phyloP scores from a whole-genome alignment of 1,284 basidiomycete genomes.

The Rhodotorula sp. region DNA sequence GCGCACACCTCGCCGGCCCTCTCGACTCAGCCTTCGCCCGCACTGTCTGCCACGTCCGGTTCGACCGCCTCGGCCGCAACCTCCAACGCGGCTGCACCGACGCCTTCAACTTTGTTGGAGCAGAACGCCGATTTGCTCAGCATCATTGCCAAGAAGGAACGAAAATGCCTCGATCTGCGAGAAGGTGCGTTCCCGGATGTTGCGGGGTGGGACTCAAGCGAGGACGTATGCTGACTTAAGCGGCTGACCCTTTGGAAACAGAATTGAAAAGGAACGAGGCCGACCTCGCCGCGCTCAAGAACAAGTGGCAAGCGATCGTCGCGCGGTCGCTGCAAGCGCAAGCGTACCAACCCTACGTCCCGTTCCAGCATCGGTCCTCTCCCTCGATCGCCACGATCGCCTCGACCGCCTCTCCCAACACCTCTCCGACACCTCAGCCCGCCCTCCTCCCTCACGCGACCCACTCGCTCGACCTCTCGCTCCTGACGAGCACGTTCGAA shows the following conservation, averaged over 20 bases:
- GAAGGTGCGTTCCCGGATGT: conserved; percentile 42
- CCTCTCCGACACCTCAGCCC: conserved; percentile 14
- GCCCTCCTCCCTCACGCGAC: not conserved
- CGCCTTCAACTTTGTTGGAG: conserved; percentile 35
- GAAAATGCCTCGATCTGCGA: conserved; percentile 48
- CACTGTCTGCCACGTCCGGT: not conserved
- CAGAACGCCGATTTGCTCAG: conserved; percentile 44
- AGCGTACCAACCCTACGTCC: conserved; percentile 1
- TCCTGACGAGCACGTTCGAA: conserved; percentile 34
- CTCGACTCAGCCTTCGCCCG: not conserved
- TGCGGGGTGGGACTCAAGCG: not conserved
- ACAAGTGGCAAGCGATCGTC: conserved; percentile 44
- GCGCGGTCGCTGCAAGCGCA: conserved; percentile 30
- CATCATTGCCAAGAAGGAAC: conserved; percentile 49
- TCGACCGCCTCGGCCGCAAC: not conserved
- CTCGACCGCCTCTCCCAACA: conserved; percentile 19
- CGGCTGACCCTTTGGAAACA: conserved; percentile 1
- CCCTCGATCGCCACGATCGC: conserved; percentile 15
- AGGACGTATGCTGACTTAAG: not conserved
- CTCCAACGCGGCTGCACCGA: conserved; percentile 4
- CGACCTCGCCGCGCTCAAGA: conserved; percentile 40
- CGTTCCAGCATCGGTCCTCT: not conserved
- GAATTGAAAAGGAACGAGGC: conserved; percentile 44
- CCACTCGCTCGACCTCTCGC: conserved; percentile 35
- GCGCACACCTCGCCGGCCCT: not conserved